Percentiles rank a stretch among this genome's conserved stretches.
These are phyloP conservation scores for Phytophthora macrochlamydospora DNA, from an alignment of 352 stramenopile genomes.

Conservation along the genomic window DNA sequence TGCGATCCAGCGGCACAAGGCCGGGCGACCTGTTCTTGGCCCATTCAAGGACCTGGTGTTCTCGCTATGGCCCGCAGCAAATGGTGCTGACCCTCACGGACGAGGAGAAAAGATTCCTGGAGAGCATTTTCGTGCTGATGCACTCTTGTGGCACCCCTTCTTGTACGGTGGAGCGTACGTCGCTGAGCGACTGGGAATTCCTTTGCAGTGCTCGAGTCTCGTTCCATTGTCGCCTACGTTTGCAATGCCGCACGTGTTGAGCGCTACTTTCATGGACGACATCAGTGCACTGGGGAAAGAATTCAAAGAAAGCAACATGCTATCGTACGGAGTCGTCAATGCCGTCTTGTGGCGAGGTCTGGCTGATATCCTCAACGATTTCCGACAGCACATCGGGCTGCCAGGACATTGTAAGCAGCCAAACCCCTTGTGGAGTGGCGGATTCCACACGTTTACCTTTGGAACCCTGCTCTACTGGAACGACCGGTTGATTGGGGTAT, in stretches of 20 bases:
- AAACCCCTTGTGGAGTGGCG: slow-evolving; percentile 45
- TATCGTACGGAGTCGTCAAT: slow-evolving; percentile 50
- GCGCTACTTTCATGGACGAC: slow-evolving; percentile 32
- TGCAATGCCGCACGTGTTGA: slow-evolving; percentile 52
- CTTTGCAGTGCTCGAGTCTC: slow-evolving; percentile 47
- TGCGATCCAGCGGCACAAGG: slow-evolving; percentile 32
- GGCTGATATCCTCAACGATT: slow-evolving; percentile 44
- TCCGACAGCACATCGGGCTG: slow-evolving; percentile 43
- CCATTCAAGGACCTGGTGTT: slow-evolving; percentile 40
- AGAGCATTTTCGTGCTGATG: slow-evolving; percentile 46
- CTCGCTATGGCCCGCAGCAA: slow-evolving; percentile 40
- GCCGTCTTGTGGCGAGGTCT: slow-evolving; percentile 39
- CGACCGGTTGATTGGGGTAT: slow-evolving; percentile 48
- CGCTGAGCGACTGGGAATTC: slow-evolving; percentile 49
- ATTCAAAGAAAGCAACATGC: slow-evolving; percentile 42
- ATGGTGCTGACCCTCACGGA: slow-evolving; percentile 32
- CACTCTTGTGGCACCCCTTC: slow-evolving; percentile 45
- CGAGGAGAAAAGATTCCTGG: slow-evolving; percentile 32
- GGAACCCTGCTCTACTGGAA: slow-evolving; percentile 39
- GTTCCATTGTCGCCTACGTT: slow-evolving; percentile 44
- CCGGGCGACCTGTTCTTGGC: slow-evolving; percentile 19
- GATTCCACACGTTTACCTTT: slow-evolving; percentile 53
- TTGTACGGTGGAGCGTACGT: slow-evolving; percentile 48
- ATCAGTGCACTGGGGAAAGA: slow-evolving; percentile 28
- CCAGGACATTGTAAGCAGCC: slow-evolving; percentile 29